Evolutionary conservation across 2,329 filamentous ascomycete genomes (phyloP), one percentile per base, ranked within the genome.

Genomic region (Dendrostoma leiphaemia): DNA sequence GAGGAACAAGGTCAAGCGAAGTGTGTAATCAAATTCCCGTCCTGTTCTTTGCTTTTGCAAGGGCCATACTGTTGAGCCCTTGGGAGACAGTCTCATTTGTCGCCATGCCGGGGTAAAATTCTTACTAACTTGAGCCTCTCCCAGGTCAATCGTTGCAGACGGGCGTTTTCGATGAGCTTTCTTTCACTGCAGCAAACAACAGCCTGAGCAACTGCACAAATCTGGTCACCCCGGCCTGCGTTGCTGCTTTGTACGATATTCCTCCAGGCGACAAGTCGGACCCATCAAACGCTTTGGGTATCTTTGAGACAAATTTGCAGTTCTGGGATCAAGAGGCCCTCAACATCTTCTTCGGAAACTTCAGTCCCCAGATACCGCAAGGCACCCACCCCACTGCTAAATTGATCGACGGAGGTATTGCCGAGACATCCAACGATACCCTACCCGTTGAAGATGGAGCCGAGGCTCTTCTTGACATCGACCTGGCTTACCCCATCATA

Each of bases 381-480:
- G 54, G 50, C 0, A 56, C 50, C 7, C 54, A 56, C 9, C 54
- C 54, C 5, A 29, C 41, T n/a, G 34, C 48, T 26, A 28, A 38
- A 1, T 28, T 45, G 12, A 52, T 53, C 17, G 54, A 56, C 35
- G 54, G 54, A 12, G 54, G 54, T 5, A 40, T 56, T 31, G 54
- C 49, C 12, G n/a, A 48, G n/a, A 56, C 54, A 3, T 9, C 26
- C 7, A 41, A 56, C 17, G 26, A 35, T 4, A 26, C 38, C 3
- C 26, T 45, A n/a, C 24, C 41, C 19, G 24, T 31, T 3, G 23
- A 45, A 46, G 64, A 63, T 21, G 70, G 68, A 23, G 61, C 56
- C 2, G 71, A 73, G 58, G 61, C 62, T n/a, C 65, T 69, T 37
- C 63, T 75, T 9, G 73, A 75, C 60, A 68, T 75, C 49, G 57